Base-by-base conservation (phyloP, 225 moss, liverwort and hornwort genomes). In the Straminergon stramineum region DNA sequence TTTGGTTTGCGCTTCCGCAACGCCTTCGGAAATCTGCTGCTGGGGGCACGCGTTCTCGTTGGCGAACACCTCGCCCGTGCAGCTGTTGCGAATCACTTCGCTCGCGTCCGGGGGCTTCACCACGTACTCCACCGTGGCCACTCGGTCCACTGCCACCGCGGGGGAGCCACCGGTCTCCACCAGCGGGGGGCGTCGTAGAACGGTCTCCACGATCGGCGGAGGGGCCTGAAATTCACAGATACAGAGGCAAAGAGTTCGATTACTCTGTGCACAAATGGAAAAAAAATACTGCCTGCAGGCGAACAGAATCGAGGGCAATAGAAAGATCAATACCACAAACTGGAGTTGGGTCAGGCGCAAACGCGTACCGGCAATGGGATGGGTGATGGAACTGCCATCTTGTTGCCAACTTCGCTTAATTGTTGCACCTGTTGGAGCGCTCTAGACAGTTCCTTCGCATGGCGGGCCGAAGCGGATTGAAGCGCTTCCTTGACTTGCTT, bases 31-130 rank as follows among this genome's bases (percentile, higher is more conserved):
- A 24, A 64, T 63, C 56, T 69, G 90, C 43, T 79, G 71, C 64
- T 85, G 85, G 32, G 95, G 95, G 43, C 66, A 86, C 30, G 91
- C 90, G 37, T 95, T 95, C 89, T 95, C 95, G 88, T 95, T 95
- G 17, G n/a, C 95, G 51, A 95, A 95, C 2, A 93, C 93, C 88
- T 95, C 95, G 53, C 95, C 95, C 10, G 95, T 95, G 63, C 92
- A 93, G 84, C 93, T 95, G 86, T 95, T 95, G 23, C 95, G 90
- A 86, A 95, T 93, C 83, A 95, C 85, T 88, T 93, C 90, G 84
- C 84, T 91, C 48, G 88, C 55, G 56, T 92, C 93, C 45, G 93
- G 92, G 11, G 90, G 91, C 80, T 88, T 92, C 81, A 95, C 95
- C 79, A 93, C 91, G 86, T 95, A 95, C 85, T 95, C 93, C 61